Percentiles rank a stretch among this genome's conserved stretches.
These are phyloP conservation scores for Laguncularia racemosa DNA, from an alignment of 345 rosid genomes.

Conservation along the genomic window DNA sequence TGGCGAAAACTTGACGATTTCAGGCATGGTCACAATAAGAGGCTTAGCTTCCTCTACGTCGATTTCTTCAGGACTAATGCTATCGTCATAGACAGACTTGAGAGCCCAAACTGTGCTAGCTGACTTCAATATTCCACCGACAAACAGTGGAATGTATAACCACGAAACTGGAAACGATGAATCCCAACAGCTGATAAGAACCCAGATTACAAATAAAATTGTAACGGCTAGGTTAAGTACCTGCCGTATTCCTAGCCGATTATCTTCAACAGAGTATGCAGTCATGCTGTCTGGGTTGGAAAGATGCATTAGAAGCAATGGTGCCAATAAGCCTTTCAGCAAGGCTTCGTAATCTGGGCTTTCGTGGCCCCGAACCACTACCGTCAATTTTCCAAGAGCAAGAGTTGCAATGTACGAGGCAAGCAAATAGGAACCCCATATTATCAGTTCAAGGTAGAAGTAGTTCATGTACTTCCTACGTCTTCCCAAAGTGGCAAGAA, in stretches of 20 bases:
- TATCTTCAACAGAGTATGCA: slow-evolving; percentile 19
- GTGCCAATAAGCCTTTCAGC: slow-evolving; percentile 14
- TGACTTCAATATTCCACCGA: slow-evolving; percentile 8
- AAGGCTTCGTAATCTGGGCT: neutral
- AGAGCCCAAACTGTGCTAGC: slow-evolving; percentile 12
- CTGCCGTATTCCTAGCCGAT: slow-evolving; percentile 11
- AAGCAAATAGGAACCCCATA: slow-evolving; percentile 12
- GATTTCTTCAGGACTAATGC: neutral
- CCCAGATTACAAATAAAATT: neutral
- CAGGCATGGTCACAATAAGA: no score
- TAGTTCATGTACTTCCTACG: slow-evolving; percentile 13
- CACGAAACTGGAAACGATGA: slow-evolving; percentile 2
- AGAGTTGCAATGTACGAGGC: slow-evolving; percentile 10
- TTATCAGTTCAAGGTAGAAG: neutral
- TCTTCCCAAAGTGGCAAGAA: slow-evolving; percentile 11
- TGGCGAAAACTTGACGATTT: no score
- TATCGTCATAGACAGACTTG: slow-evolving; percentile 9
- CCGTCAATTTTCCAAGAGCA: slow-evolving; percentile 18
- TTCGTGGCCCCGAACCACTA: neutral
- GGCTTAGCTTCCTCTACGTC: neutral
- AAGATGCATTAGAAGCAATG: slow-evolving; percentile 15
- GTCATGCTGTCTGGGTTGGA: slow-evolving; percentile 20
- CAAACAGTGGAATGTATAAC: slow-evolving; percentile 11
- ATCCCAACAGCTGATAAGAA: slow-evolving; percentile 13
- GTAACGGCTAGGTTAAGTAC: slow-evolving; percentile 9